Conservation (phyloP, 495 filamentous ascomycete genomes). For the Aspergillus conjunctus region DNA sequence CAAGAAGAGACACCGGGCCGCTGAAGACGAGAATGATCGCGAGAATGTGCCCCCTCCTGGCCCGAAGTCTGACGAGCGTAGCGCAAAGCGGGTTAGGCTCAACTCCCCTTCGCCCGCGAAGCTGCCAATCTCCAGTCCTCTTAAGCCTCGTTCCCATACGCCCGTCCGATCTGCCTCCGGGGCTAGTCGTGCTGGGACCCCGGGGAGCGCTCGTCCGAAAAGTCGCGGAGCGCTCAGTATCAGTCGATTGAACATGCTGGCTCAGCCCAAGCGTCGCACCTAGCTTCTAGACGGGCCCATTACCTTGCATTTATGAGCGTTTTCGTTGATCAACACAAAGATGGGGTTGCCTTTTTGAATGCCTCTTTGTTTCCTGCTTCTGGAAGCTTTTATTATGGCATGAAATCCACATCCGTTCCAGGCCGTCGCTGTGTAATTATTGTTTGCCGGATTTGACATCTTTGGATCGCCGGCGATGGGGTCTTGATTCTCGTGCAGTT, state of each 20-base stretch:
- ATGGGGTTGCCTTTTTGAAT: not conserved
- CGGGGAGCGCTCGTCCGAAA: constrained; percentile 39
- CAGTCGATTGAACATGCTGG: constrained; percentile 53
- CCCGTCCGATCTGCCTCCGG: constrained; percentile 36
- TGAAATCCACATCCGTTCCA: constrained; percentile 6
- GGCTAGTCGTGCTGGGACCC: constrained; percentile 37
- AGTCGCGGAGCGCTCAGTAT: constrained; percentile 45
- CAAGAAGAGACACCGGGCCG: constrained; percentile 68
- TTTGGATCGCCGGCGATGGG: constrained; percentile 5
- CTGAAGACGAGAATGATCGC: constrained; percentile 40
- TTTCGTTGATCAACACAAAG: not conserved
- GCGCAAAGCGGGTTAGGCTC: constrained; percentile 47
- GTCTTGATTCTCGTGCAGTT: constrained; percentile 12
- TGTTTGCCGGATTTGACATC: constrained; percentile 14
- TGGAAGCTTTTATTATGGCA: constrained; percentile 5
- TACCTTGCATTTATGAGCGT: constrained; percentile 20
- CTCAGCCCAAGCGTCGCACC: constrained; percentile 49
- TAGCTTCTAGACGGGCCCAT: constrained; percentile 13
- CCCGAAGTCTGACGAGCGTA: constrained; percentile 39
- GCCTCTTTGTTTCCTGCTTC: not conserved
- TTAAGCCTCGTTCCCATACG: constrained; percentile 41
- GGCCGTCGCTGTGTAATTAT: constrained; percentile 19
- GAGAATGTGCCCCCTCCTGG: constrained; percentile 48
- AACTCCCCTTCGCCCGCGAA: constrained; percentile 43
- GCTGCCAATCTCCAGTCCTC: constrained; percentile 38